phyloP scores from a whole-genome alignment of 768 basidiomycete genomes.

The Amanita subjunquillea region DNA sequence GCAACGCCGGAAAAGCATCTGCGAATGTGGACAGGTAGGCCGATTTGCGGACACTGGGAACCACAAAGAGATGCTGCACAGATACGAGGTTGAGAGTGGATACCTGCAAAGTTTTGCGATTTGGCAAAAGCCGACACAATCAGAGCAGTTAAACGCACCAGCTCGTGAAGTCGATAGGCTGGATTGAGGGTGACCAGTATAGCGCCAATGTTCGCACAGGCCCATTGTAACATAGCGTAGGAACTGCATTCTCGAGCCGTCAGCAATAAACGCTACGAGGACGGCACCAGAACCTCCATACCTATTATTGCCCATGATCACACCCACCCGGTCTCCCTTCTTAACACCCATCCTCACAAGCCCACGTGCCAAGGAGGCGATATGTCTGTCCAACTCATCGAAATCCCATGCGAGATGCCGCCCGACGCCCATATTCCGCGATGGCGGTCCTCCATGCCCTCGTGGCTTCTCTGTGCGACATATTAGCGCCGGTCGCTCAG shows the following conservation, averaged over 20 bases:
- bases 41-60: slow-evolving; percentile 59
- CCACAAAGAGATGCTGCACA: slow-evolving; percentile 61
- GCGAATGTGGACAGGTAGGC: slow-evolving; percentile 52
- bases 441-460: slow-evolving; percentile 50
- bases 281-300: slow-evolving; percentile 16
- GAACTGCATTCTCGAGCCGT: slow-evolving; percentile 29
- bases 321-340: slow-evolving; percentile 70
- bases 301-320: slow-evolving; percentile 85
- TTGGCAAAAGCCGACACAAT: neutral
- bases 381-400: slow-evolving; percentile 55
- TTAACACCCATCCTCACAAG: slow-evolving; percentile 57
- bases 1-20: slow-evolving; percentile 46
- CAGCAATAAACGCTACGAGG: neutral
- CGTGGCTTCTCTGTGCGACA: slow-evolving; percentile 48
- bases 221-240: slow-evolving; percentile 80
- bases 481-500: slow-evolving; percentile 50
- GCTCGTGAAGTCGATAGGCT: slow-evolving; percentile 61
- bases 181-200: slow-evolving; percentile 79
- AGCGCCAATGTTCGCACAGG: slow-evolving; percentile 77
- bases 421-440: slow-evolving; percentile 35
- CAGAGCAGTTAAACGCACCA: slow-evolving; percentile 35
- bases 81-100: slow-evolving; percentile 51
- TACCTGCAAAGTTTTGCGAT: slow-evolving; percentile 28
- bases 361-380: slow-evolving; percentile 60
- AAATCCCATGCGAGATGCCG: slow-evolving; percentile 67